Conservation (phyloP, 2,329 filamentous ascomycete genomes). For the Aschersonia sp. region DNA sequence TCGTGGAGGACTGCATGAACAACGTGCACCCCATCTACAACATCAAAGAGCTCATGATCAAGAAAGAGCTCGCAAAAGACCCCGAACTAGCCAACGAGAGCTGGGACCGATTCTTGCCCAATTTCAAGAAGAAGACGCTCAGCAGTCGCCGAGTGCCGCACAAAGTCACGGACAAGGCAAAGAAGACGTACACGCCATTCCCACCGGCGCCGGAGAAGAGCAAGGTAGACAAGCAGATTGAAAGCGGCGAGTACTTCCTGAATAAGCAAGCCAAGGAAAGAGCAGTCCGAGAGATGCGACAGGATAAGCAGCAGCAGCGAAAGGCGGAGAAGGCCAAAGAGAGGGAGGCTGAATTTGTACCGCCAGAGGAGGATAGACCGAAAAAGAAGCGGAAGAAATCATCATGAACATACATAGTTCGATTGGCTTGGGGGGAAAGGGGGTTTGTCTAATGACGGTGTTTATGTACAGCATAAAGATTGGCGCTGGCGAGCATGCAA, state of each 20-base stretch:
- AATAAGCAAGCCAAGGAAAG: conserved; percentile 86
- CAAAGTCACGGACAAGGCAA: conserved; percentile 83
- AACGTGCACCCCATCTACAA: conserved; percentile 94
- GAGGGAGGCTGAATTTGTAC: conserved; percentile 72
- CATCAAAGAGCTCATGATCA: conserved; percentile 72
- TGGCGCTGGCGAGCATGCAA: no score
- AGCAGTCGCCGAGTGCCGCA: conserved; percentile 70
- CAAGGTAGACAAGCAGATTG: conserved; percentile 96
- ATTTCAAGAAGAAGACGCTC: conserved; percentile 90
- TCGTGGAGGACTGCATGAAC: conserved; percentile 91
- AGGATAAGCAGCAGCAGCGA: conserved; percentile 75
- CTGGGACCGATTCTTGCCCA: conserved; percentile 92
- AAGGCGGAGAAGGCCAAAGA: conserved; percentile 81
- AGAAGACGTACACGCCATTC: conserved; percentile 95
- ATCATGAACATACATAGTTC: conserved; percentile 10
- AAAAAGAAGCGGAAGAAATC: conserved; percentile 51
- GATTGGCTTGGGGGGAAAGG: background rate
- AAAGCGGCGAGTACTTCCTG: conserved; percentile 93
- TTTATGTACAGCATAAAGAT: no score
- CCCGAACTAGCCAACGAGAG: conserved; percentile 74
- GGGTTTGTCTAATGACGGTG: background rate
- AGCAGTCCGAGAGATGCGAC: conserved; percentile 61
- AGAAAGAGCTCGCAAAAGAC: conserved; percentile 80
- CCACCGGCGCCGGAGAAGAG: conserved; percentile 95
- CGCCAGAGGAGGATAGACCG: conserved; percentile 62